phyloP scores from a whole-genome alignment of 129 eudicot species.

The Arctium lappa region DNA sequence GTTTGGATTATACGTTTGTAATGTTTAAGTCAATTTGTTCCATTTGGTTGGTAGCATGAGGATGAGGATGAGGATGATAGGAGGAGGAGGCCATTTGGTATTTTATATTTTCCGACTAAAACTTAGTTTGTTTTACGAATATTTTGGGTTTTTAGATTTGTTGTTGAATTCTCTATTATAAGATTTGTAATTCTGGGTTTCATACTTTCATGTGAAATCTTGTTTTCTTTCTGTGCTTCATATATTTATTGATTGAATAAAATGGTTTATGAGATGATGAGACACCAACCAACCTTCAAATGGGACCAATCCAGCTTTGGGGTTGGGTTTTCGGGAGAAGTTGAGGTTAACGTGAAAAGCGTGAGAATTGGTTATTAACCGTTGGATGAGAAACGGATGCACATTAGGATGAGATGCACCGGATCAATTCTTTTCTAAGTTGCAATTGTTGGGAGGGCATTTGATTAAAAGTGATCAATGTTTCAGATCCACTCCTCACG shows the following conservation, averaged over 20 bases:
- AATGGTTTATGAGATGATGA: too few relatives aligned
- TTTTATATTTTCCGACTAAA: slow-evolving; percentile 15
- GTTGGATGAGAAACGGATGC: too few relatives aligned
- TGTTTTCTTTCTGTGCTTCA: neutral
- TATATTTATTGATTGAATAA: too few relatives aligned
- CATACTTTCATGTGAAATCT: neutral
- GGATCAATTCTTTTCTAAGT: too few relatives aligned
- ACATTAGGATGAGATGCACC: too few relatives aligned
- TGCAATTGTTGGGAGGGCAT: too few relatives aligned
- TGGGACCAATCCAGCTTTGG: too few relatives aligned
- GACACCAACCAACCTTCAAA: neutral
- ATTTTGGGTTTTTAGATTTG: slow-evolving; percentile 13
- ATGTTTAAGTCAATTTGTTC: slow-evolving; percentile 19
- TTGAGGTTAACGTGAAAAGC: too few relatives aligned
- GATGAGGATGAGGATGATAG: neutral
- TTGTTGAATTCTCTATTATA: slow-evolving; percentile 20
- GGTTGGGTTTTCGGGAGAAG: too few relatives aligned
- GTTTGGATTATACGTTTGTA: slow-evolving; percentile 31
- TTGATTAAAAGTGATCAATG: too few relatives aligned
- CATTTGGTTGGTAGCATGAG: neutral
- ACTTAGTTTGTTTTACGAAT: slow-evolving; percentile 18
- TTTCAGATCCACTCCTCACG: too few relatives aligned
- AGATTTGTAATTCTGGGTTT: neutral
- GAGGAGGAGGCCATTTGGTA: slow-evolving; percentile 2
- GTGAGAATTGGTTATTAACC: too few relatives aligned